A percentile compares a stretch with the other conserved stretches of the same genome.
Evolutionary conservation across 1,284 basidiomycete species (phyloP).

Genomic region (Moesziomyces antarcticus): DNA sequence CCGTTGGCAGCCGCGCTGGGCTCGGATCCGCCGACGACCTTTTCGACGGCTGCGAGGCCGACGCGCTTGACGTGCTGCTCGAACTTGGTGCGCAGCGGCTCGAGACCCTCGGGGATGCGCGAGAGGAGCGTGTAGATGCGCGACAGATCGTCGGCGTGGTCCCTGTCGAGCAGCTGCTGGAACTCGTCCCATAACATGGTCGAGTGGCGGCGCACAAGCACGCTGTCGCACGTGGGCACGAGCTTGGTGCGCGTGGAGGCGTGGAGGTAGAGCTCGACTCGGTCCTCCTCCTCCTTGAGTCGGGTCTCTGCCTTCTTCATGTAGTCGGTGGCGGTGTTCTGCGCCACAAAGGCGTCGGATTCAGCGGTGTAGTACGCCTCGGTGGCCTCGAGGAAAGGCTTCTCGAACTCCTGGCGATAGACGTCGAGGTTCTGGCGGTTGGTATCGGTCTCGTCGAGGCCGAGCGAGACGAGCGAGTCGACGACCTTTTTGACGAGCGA

Average conservation of each 20-base stretch:
- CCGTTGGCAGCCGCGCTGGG: slow-evolving; percentile 66
- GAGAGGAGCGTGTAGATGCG: slow-evolving; percentile 94
- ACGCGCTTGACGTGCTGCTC: slow-evolving; percentile 93
- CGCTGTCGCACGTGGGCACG: slow-evolving; percentile 89
- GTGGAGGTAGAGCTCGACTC: slow-evolving; percentile 94
- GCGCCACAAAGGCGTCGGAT: slow-evolving; percentile 87
- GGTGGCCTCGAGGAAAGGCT: slow-evolving; percentile 86
- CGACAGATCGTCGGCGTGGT: slow-evolving; percentile 83
- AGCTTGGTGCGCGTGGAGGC: slow-evolving; percentile 72
- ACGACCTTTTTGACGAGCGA: slow-evolving; percentile 94
- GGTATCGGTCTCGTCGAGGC: slow-evolving; percentile 88
- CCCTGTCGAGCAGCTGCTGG: slow-evolving; percentile 88
- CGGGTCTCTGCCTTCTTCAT: slow-evolving; percentile 95
- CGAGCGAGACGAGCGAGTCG: slow-evolving; percentile 92
- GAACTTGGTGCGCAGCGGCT: slow-evolving; percentile 90
- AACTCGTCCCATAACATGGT: slow-evolving; percentile 94
- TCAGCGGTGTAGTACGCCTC: slow-evolving; percentile 92
- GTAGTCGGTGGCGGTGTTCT: slow-evolving; percentile 94
- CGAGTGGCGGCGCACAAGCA: slow-evolving; percentile 88
- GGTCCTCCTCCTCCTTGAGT: slow-evolving; percentile 91
- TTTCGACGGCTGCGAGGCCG: slow-evolving; percentile 84
- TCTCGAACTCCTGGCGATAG: slow-evolving; percentile 91
- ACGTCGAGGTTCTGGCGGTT: slow-evolving; percentile 93
- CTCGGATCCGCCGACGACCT: slow-evolving; percentile 74
- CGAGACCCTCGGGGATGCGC: slow-evolving; percentile 88